Evolutionary conservation across 768 basidiomycete genomes (phyloP).

Genomic region (Strobilomyces echinocephalus): DNA sequence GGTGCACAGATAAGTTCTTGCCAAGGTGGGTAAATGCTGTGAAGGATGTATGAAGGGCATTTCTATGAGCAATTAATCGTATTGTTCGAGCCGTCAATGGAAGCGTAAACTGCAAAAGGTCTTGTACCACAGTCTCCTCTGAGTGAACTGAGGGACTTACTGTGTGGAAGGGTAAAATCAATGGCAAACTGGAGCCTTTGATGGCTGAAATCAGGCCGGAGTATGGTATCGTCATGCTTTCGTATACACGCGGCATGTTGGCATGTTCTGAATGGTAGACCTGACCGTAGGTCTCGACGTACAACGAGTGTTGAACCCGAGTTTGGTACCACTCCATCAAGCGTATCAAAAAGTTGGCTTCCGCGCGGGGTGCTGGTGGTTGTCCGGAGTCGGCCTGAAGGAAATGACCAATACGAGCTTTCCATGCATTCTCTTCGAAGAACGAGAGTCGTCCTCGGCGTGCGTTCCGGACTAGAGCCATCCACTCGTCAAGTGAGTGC

Average conservation of each 20-base stretch:
- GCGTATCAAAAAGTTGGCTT: slow-evolving; percentile 42
- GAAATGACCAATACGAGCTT: slow-evolving; percentile 28
- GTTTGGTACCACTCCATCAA: slow-evolving; percentile 41
- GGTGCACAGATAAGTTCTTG: slow-evolving; percentile 30
- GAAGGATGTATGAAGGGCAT: slow-evolving; percentile 43
- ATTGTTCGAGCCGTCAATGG: slow-evolving; percentile 38
- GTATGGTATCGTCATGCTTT: slow-evolving; percentile 13
- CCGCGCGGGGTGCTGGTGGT: slow-evolving; percentile 27
- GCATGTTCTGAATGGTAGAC: slow-evolving; percentile 16
- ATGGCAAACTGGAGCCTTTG: slow-evolving; percentile 32
- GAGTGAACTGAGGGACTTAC: slow-evolving; percentile 23
- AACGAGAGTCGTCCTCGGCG: slow-evolving; percentile 21
- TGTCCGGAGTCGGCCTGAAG: slow-evolving; percentile 21
- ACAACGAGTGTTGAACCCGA: slow-evolving; percentile 40
- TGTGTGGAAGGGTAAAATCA: slow-evolving; percentile 47
- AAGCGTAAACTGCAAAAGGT: slow-evolving; percentile 40
- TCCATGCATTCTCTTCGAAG: slow-evolving; percentile 31
- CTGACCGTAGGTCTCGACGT: slow-evolving; percentile 35
- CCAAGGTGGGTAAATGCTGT: slow-evolving; percentile 34
- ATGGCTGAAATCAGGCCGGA: slow-evolving; percentile 21
- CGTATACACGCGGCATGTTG: slow-evolving; percentile 4
- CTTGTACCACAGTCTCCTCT: background rate
- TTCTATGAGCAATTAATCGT: slow-evolving; percentile 45
- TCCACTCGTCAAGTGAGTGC: slow-evolving; percentile 34
- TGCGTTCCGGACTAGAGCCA: slow-evolving; percentile 31